Percentiles rank a stretch among this genome's conserved stretches.
Evolutionary conservation across 1,139 yeast species (phyloP).

Genomic region (Casaregolazyma lundiana): DNA sequence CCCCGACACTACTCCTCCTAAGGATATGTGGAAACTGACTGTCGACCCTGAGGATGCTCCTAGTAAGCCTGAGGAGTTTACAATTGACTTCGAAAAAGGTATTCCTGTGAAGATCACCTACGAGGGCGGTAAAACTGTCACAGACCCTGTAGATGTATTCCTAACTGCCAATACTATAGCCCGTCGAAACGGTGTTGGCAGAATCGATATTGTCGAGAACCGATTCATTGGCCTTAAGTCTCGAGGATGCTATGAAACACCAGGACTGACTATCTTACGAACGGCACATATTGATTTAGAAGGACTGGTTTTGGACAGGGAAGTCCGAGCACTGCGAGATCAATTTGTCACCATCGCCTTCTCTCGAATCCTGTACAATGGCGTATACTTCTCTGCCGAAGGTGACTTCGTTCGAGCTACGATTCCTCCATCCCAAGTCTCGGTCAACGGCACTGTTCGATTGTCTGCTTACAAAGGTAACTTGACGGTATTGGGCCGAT

Average conservation of each 20-base stretch:
- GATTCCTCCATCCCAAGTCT: conserved; percentile 89
- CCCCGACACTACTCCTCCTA: conserved; percentile 98
- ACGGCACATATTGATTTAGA: conserved; percentile 91
- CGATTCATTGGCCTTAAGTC: conserved; percentile 98
- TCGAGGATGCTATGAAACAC: conserved; percentile 99
- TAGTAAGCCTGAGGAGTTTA: conserved; percentile 80
- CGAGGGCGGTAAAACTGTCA: conserved; percentile 54
- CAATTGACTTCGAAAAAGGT: conserved; percentile 80
- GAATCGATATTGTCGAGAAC: conserved; percentile 97
- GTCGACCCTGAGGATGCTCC: conserved; percentile 97
- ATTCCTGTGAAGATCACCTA: conserved; percentile 76
- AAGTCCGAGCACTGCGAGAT: conserved; percentile 95
- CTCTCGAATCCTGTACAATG: conserved; percentile 89
- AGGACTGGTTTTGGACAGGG: conserved; percentile 95
- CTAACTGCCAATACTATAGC: conserved; percentile 90
- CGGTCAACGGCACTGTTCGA: conserved; percentile 96
- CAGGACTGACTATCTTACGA: conserved; percentile 94
- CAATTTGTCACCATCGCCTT: conserved; percentile 90
- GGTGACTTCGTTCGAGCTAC: conserved; percentile 91
- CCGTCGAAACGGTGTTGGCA: conserved; percentile 98
- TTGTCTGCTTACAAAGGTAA: conserved; percentile 91
- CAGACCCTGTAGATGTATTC: conserved; percentile 90
- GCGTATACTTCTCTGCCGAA: conserved; percentile 97
- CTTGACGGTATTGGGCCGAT: conserved; percentile 82
- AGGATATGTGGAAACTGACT: conserved; percentile 99